phyloP scores from a whole-genome alignment of 768 basidiomycete species.

The Tephrocybe sp. region DNA sequence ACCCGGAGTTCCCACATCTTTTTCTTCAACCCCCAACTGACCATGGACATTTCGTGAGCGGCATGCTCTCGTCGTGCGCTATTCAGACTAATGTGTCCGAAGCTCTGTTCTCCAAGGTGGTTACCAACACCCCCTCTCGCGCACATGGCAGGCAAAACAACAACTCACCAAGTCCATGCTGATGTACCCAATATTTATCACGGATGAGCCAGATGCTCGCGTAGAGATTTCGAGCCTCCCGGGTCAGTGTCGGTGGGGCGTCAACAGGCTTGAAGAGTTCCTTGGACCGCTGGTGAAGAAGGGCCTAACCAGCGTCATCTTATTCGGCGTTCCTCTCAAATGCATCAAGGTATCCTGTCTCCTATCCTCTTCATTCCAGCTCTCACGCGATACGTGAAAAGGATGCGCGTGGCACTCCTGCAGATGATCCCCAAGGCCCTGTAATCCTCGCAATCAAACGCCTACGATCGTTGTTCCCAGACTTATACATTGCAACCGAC shows the following conservation, averaged over 20 bases:
- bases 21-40: neutral
- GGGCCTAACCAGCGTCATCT: slow-evolving; percentile 87
- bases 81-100: slow-evolving; percentile 10
- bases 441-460: slow-evolving; percentile 91
- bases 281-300: slow-evolving; percentile 85
- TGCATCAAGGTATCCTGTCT: slow-evolving; percentile 62
- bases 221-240: slow-evolving; percentile 78
- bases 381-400: slow-evolving; percentile 27
- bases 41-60: slow-evolving; percentile 49
- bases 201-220: slow-evolving; percentile 87
- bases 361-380: neutral
- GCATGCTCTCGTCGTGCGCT: neutral
- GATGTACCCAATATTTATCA: slow-evolving; percentile 99
- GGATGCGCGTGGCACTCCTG: slow-evolving; percentile 84
- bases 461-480: slow-evolving; percentile 75
- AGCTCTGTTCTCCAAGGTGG: slow-evolving; percentile 90
- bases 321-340: slow-evolving; percentile 90
- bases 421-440: slow-evolving; percentile 87
- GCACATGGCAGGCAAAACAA: slow-evolving; percentile 83
- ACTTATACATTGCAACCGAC: slow-evolving; percentile 88
- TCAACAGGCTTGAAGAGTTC: slow-evolving; percentile 90
- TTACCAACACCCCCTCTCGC: slow-evolving; percentile 88
- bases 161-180: slow-evolving; percentile 89
- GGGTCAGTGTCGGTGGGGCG: slow-evolving; percentile 90
- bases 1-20: too few relatives aligned